Evolutionary conservation across 129 eudicot genomes (phyloP), one percentile per base, ranked within the genome.

Genomic region (Tagetes patula): DNA sequence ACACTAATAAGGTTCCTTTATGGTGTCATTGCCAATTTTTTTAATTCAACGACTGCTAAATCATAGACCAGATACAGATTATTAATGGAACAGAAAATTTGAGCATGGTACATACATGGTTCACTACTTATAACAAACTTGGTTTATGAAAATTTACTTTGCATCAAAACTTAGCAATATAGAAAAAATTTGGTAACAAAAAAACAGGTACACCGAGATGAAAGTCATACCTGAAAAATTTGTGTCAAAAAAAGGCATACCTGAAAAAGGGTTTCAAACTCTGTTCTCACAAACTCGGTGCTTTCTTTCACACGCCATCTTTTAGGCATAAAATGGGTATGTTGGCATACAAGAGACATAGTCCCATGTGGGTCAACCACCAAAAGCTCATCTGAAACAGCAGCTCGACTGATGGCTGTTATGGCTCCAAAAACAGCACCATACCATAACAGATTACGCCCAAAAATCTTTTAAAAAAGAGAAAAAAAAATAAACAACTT

Each of bases 361-460:
- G 85, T 72, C 58, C 93, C 91, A 50, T 86, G 96, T 60, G 98
- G 96, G 65, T 94, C 91, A 49, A 90, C 89, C 60, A 94, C 94
- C 11, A 88, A 79, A 80, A 84, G 93, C 72, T 87, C 97, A 62
- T 88, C 97, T 10, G 81, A 69, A 59, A 88, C 86, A 37, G 90
- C 91, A 78, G 96, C 96, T 36, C 97, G 87, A 84, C 97, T 94
- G 20, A 94, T 80, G 55, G 98, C 98, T n/a, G 97, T 90, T 62
- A 94, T 88, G 77, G 97, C 75, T 71, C 98, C 98, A 83, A 94
- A 88, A 41, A 94, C 97, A 31, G 98, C 98, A 62, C 89, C 93
- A 79, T 90, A 94, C 98, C 98, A 94, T 68, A 94, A 84, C 80
- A 94, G 74, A 69, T 94, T 94, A 67, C 98, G 96, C 41, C 98